A percentile compares a stretch with the other conserved stretches of the same genome.
phyloP scores from a whole-genome alignment of 768 basidiomycete genomes.

The Boletus rufocinnamomeus region DNA sequence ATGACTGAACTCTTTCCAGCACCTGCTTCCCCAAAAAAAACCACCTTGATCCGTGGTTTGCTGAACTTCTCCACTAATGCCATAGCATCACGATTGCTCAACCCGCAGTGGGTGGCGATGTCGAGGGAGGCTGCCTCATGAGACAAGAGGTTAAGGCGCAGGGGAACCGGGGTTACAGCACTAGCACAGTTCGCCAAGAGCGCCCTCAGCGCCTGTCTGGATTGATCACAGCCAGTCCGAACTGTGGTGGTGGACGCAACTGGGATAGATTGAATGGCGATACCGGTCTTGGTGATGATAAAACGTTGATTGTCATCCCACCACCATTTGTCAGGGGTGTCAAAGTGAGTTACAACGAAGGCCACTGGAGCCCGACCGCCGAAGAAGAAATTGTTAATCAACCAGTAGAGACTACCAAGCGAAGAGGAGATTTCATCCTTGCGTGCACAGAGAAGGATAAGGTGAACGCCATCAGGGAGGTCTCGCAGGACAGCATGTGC shows the following conservation, averaged over 20 bases:
- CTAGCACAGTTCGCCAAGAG: background rate
- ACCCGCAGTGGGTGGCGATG: background rate
- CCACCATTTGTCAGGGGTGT: no score
- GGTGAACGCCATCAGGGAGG: no score
- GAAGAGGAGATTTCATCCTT: no score
- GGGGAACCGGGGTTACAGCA: background rate
- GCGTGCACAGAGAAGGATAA: no score
- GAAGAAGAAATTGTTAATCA: conserved; percentile 22
- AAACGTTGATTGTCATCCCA: no score
- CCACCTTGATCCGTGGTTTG: conserved; percentile 21
- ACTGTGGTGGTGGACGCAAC: background rate
- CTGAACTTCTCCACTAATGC: background rate
- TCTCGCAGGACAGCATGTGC: no score
- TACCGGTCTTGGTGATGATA: background rate
- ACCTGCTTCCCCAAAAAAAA: conserved; percentile 37
- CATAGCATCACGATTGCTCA: background rate
- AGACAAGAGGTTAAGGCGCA: background rate
- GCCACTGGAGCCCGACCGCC: no score
- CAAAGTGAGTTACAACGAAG: no score
- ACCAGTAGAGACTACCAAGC: no score
- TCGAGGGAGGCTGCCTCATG: background rate
- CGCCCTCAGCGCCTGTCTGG: background rate
- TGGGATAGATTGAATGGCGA: background rate
- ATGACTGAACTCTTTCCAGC: conserved; percentile 36
- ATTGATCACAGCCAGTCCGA: background rate